Percentiles rank a stretch among this genome's conserved stretches.
phyloP scores from a whole-genome alignment of 306 rosid species.

The Corylus americana region DNA sequence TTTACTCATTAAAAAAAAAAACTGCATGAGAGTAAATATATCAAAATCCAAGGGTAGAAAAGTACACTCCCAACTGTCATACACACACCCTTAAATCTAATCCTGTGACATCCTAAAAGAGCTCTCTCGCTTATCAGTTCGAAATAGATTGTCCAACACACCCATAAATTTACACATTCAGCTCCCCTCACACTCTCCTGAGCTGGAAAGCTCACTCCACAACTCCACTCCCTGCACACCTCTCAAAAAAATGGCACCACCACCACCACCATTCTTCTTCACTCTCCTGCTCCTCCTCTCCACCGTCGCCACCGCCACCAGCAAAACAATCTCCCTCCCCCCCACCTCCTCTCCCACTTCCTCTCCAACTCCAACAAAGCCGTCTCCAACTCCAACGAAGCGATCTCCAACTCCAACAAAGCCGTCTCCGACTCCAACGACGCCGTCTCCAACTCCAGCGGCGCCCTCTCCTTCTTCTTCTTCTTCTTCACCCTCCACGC shows the following conservation, averaged over 20 bases:
- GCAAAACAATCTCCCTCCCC: constrained; percentile 11
- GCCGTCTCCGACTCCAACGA: constrained; percentile 17
- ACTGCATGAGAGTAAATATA: constrained; percentile 17
- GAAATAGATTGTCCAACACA: not conserved
- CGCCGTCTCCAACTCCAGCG: constrained; percentile 26
- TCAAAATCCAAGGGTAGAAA: constrained; percentile 13
- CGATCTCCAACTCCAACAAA: too few species aligned
- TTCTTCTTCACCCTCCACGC: constrained; percentile 36
- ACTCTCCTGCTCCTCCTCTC: constrained; percentile 22
- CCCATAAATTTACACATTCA: not conserved
- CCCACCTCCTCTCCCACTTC: constrained; percentile 28
- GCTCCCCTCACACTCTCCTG: not conserved
- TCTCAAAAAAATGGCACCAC: constrained; percentile 28
- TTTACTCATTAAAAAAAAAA: not conserved
- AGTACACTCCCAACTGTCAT: not conserved
- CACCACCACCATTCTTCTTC: constrained; percentile 11
- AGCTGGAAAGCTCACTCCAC: not conserved
- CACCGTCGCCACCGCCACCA: constrained; percentile 6
- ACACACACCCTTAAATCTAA: too few species aligned
- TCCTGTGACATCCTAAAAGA: too few species aligned
- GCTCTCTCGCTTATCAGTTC: not conserved
- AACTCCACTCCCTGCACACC: not conserved
- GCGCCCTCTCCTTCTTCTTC: constrained; percentile 8
- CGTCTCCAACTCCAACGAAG: too few species aligned
- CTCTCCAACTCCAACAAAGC: constrained; percentile 8